These are phyloP conservation scores for Aphanomyces invadans DNA, from an alignment of 352 stramenopile genomes.

Conservation along the genomic window DNA sequence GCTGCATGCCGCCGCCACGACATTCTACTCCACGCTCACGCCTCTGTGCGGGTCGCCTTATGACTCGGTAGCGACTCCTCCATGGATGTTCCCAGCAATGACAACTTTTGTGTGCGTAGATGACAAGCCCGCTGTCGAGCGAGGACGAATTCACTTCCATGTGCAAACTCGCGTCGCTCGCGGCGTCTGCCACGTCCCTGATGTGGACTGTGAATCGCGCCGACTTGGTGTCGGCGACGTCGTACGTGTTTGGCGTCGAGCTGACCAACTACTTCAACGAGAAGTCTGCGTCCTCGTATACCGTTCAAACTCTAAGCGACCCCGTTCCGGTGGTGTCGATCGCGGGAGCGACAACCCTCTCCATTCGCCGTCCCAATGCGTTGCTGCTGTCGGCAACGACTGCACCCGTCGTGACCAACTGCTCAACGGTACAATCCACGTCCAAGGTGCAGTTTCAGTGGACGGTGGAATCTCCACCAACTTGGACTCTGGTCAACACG, in stretches of 20 bases:
- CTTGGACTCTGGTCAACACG: constrained; percentile 32
- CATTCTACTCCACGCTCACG: constrained; percentile 3
- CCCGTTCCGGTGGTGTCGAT: constrained; percentile 45
- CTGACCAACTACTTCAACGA: constrained; percentile 57
- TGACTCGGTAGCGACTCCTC: constrained; percentile 1
- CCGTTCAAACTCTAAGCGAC: constrained; percentile 33
- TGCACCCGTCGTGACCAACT: constrained; percentile 34
- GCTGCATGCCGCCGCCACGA: not conserved
- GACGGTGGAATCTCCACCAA: constrained; percentile 23
- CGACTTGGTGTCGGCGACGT: constrained; percentile 31
- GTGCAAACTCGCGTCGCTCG: constrained; percentile 45
- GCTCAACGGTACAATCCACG: constrained; percentile 29
- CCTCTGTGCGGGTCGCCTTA: not conserved
- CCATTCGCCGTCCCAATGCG: constrained; percentile 28
- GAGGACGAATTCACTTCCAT: constrained; percentile 28
- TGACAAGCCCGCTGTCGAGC: constrained; percentile 13
- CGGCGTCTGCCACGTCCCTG: constrained; percentile 31
- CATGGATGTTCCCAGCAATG: too few species aligned
- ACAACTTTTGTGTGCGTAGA: too few species aligned
- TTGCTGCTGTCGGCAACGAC: constrained; percentile 27
- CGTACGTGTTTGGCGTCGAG: constrained; percentile 43
- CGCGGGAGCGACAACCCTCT: constrained; percentile 35
- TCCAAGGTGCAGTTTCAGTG: constrained; percentile 41
- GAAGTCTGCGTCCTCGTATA: constrained; percentile 26
- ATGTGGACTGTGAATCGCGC: constrained; percentile 42